Evolutionary conservation across 257 asterid genomes (phyloP).

Genomic region (Anisodus tanguticus): DNA sequence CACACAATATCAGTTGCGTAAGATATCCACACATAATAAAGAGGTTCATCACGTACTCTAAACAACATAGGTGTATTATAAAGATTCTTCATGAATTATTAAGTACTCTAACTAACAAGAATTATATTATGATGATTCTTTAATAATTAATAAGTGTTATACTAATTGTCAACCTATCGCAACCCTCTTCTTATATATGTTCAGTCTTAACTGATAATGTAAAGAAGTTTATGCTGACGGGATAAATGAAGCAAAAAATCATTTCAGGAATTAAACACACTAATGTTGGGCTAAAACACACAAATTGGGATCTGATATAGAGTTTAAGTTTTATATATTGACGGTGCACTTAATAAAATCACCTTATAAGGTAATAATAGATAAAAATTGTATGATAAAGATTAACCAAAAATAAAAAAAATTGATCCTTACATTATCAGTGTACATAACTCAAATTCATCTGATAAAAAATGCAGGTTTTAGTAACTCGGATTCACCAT

Average conservation of each 20-base stretch:
- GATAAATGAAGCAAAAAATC: background rate
- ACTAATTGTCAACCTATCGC: no score
- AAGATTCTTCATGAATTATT: no score
- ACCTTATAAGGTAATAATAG: background rate
- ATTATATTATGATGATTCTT: no score
- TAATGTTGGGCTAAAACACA: background rate
- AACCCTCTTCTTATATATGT: no score
- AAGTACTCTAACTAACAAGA: no score
- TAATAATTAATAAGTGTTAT: no score
- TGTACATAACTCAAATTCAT: background rate
- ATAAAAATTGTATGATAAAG: background rate
- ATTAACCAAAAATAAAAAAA: background rate
- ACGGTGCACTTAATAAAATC: background rate
- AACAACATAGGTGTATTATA: no score
- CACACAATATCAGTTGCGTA: no score
- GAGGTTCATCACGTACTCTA: no score
- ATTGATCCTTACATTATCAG: background rate
- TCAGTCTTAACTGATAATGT: no score
- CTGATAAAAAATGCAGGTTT: constrained; percentile 54
- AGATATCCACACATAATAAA: no score
- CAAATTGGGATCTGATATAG: background rate
- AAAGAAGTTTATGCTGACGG: no score
- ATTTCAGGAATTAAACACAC: background rate
- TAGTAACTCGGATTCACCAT: constrained; percentile 75
- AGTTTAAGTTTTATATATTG: background rate